Evolutionary conservation across 805 yeast genomes (phyloP).

Genomic region (Nakazawaea anatomiae): DNA sequence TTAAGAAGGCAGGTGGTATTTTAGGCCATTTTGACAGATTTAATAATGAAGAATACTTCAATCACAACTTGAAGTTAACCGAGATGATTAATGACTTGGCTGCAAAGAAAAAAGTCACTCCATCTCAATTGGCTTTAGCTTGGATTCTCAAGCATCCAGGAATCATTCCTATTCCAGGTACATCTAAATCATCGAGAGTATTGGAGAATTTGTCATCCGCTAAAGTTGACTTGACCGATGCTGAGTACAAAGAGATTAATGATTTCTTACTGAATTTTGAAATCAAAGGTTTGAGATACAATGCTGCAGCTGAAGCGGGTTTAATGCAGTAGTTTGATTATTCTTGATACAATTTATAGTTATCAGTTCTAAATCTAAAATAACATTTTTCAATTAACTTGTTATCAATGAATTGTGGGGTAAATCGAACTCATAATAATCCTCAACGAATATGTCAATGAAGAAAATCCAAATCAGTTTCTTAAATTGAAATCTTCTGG

Average conservation of each 20-base stretch:
- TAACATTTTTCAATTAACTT: too few relatives aligned
- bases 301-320: constrained; percentile 11
- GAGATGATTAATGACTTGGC: constrained; percentile 46
- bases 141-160: constrained; percentile 50
- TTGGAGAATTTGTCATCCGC: constrained; percentile 45
- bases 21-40: constrained; percentile 39
- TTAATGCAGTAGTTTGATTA: constrained; percentile 8
- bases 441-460: too few relatives aligned
- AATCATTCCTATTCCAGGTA: constrained; percentile 78
- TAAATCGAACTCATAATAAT: too few relatives aligned
- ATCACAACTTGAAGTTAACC: constrained; percentile 46
- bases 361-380: too few relatives aligned
- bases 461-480: too few relatives aligned
- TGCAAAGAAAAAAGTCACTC: constrained; percentile 34
- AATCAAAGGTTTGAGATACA: constrained; percentile 40
- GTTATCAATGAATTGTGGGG: too few relatives aligned
- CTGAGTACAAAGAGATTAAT: constrained; percentile 50
- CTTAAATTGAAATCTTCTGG: too few relatives aligned
- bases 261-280: constrained; percentile 34
- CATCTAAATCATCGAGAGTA: constrained; percentile 54
- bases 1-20: constrained; percentile 49
- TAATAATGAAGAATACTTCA: constrained; percentile 42
- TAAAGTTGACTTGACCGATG: constrained; percentile 42
- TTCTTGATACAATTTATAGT: too few relatives aligned
- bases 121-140: constrained; percentile 68